A percentile compares a stretch with the other conserved stretches of the same genome.
Evolutionary conservation across 2,329 filamentous ascomycete genomes (phyloP).

Genomic region (Fusarium robinianum): DNA sequence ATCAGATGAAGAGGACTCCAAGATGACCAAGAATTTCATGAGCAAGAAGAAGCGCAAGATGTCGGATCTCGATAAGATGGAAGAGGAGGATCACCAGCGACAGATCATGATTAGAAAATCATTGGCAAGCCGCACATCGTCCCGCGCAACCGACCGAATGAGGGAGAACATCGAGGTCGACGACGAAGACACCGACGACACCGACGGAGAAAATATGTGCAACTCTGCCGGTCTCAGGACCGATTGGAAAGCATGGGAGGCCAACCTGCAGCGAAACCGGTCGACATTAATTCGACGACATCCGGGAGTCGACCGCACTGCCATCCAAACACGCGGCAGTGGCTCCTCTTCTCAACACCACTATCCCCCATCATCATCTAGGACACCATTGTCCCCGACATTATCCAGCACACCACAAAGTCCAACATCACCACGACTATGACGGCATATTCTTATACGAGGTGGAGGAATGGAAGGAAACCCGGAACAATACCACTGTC

Average conservation of each 20-base stretch:
- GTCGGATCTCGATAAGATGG: constrained; percentile 16
- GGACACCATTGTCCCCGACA: constrained; percentile 21
- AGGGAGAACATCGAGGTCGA: constrained; percentile 10
- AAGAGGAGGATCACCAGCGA: constrained; percentile 46
- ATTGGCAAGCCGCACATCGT: constrained; percentile 41
- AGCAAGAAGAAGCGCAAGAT: constrained; percentile 30
- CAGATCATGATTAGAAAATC: constrained; percentile 51
- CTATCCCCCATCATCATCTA: constrained; percentile 21
- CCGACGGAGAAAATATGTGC: constrained; percentile 28
- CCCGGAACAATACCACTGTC: no score
- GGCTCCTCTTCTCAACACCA: constrained; percentile 20
- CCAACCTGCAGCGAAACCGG: constrained; percentile 39
- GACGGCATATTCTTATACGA: neutral
- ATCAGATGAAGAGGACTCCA: constrained; percentile 16
- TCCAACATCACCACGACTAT: constrained; percentile 12
- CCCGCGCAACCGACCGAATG: constrained; percentile 17
- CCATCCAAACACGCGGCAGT: constrained; percentile 8
- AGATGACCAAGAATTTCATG: constrained; percentile 21
- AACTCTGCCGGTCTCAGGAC: constrained; percentile 29
- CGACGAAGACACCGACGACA: constrained; percentile 17
- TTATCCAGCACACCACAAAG: constrained; percentile 11
- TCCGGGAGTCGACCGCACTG: constrained; percentile 34
- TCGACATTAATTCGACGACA: constrained; percentile 37
- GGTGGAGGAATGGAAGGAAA: no score
- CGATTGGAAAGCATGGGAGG: constrained; percentile 49